phyloP scores from a whole-genome alignment of 2,329 filamentous ascomycete species.

The Calonectria multiphialidica region DNA sequence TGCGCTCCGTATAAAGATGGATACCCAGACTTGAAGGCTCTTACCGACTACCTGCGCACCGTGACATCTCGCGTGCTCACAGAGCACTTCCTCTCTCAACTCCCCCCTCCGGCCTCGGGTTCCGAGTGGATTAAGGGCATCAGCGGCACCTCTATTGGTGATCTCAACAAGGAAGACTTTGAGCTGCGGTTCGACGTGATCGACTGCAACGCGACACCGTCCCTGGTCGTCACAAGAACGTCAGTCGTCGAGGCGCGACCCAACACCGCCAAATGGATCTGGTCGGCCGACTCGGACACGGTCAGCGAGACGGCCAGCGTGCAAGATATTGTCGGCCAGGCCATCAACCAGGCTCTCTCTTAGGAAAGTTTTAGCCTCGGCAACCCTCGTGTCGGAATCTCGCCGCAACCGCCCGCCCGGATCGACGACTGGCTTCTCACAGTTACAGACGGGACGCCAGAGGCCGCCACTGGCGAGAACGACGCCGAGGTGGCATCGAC shows the following conservation, averaged over 20 bases:
- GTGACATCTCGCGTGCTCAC: slow-evolving; percentile 57
- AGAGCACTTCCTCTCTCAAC: slow-evolving; percentile 47
- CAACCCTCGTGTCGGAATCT: not conserved
- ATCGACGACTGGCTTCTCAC: not conserved
- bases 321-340: slow-evolving; percentile 38
- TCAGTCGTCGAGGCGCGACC: slow-evolving; percentile 30
- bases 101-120: slow-evolving; percentile 20
- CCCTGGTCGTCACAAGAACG: slow-evolving; percentile 39
- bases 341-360: slow-evolving; percentile 30
- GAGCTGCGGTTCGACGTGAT: slow-evolving; percentile 50
- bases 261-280: slow-evolving; percentile 44
- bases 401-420: not conserved
- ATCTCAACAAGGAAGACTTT: slow-evolving; percentile 41
- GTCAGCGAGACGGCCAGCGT: slow-evolving; percentile 32
- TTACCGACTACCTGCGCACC: slow-evolving; percentile 60
- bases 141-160: slow-evolving; percentile 48
- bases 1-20: slow-evolving; percentile 59
- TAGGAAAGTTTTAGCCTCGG: slow-evolving; percentile 24
- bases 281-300: slow-evolving; percentile 35
- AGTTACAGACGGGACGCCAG: not conserved
- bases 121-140: slow-evolving; percentile 46
- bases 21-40: slow-evolving; percentile 58
- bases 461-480: not conserved
- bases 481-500: not conserved
- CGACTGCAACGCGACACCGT: slow-evolving; percentile 29